A percentile compares a stretch with the other conserved stretches of the same genome.
These are phyloP conservation scores for Lichtheimia ornata DNA, from an alignment of 371 early-diverging fungal genomes.

Conservation along the genomic window DNA sequence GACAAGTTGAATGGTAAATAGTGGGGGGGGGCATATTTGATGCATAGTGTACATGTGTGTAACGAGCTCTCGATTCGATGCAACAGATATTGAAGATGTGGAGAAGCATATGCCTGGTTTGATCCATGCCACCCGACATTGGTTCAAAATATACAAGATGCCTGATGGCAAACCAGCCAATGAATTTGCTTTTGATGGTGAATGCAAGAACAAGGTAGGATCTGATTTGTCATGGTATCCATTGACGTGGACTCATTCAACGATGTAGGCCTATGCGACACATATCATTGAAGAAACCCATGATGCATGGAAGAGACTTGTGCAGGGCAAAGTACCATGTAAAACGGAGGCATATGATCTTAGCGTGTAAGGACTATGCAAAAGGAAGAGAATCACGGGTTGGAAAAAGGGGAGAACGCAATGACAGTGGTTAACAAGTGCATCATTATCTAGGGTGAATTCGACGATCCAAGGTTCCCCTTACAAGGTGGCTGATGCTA, in stretches of 20 bases:
- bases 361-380: slow-evolving; percentile 19
- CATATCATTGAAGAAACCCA: slow-evolving; percentile 57
- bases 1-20: slow-evolving; percentile 73
- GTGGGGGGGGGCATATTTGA: neutral
- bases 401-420: no score
- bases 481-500: slow-evolving; percentile 21
- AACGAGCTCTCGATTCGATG: no score
- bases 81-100: slow-evolving; percentile 92
- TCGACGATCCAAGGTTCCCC: slow-evolving; percentile 33
- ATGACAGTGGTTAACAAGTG: no score
- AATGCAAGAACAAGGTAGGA: slow-evolving; percentile 76
- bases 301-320: slow-evolving; percentile 60
- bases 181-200: slow-evolving; percentile 95
- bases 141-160: slow-evolving; percentile 99
- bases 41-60: neutral
- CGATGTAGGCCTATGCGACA: slow-evolving; percentile 45
- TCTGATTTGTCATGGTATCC: neutral
- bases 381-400: no score
- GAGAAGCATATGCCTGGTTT: slow-evolving; percentile 95
- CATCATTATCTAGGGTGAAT: slow-evolving; percentile 24
- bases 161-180: slow-evolving; percentile 99
- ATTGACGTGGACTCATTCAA: neutral
- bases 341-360: slow-evolving; percentile 40
- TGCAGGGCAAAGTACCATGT: slow-evolving; percentile 39
- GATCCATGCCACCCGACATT: slow-evolving; percentile 93